phyloP scores from a whole-genome alignment of 2,329 filamentous ascomycete genomes.

The Pseudogymnoascus sp. region DNA sequence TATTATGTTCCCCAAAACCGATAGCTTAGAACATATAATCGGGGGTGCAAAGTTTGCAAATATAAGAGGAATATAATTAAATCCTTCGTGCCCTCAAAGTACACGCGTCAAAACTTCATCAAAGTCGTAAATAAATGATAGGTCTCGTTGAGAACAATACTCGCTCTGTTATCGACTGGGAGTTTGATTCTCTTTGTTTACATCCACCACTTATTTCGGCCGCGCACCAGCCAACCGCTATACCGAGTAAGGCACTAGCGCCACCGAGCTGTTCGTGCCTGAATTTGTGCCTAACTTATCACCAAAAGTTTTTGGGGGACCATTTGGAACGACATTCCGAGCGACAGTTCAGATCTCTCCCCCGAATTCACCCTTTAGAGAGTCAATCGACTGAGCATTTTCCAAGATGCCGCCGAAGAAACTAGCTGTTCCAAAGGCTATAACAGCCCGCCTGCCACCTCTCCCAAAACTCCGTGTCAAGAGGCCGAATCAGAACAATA shows the following conservation, averaged over 20 bases:
- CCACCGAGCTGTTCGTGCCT: not conserved
- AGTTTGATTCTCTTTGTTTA: conserved; percentile 6
- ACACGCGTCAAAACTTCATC: not conserved
- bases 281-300: not conserved
- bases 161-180: conserved; percentile 1
- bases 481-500: conserved; percentile 52
- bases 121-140: not conserved
- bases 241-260: conserved; percentile 16
- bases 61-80: conserved; percentile 3
- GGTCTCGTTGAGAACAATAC: not conserved
- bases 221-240: conserved; percentile 8
- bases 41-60: not conserved
- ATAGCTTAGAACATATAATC: conserved; percentile 8
- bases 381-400: not conserved
- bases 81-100: conserved; percentile 5
- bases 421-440: conserved; percentile 22
- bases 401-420: conserved; percentile 30
- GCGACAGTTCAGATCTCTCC: not conserved
- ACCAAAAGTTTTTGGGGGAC: conserved; percentile 18
- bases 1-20: not conserved
- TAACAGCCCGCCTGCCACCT: conserved; percentile 42
- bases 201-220: conserved; percentile 5
- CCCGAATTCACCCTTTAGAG: not conserved
- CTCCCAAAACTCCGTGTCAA: conserved; percentile 57
- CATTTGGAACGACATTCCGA: not conserved